Evolutionary conservation across 2,329 filamentous ascomycete species (phyloP), one percentile per base, ranked within the genome.

Genomic region (Pseudocercospora vitis): DNA sequence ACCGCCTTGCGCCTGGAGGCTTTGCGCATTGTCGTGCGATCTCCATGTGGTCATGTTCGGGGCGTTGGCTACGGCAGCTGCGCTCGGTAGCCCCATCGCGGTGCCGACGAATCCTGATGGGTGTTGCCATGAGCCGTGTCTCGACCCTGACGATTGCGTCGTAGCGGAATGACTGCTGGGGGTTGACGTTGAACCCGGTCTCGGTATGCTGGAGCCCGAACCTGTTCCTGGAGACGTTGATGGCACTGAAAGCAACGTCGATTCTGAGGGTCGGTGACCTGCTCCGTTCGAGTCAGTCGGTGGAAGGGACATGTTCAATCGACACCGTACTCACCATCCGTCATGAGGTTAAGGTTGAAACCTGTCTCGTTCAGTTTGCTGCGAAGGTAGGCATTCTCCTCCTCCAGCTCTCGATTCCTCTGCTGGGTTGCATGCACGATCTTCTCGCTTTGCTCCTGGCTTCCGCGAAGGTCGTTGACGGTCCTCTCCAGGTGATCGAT

Each of bases 401-500:
- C 74, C 63, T 82, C 78, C 31, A 83, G 68, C 57, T 78, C 76
- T 28, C 77, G 73, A 63, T 81, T 82, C 5, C 78, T 73, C 60
- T 77, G 75, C 56, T 80, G 70, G n/a, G 80, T 68, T 28, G 77
- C 74, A 52, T 79, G 73, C 4, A 63, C 59, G 52, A 79, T 73
- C 63, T 76, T 78, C 53, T 73, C 72, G 55, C 67, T 73, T 51
- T 67, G 68, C 39, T 82, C 77, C 26, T 74, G 71, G 49, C 74
- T 75, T 8, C 74, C 68, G 45, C 73, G 76, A 44, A 83, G 71
- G 40, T 82, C 79, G 37, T 74, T 74, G 42, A 82, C 76, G 53
- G 78, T 77, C 45, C 74, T 70, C 61, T 83, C 79, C n/a, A 83
- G 73, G 23, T 71, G 72, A 58, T 83, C 80, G 56, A 82, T 82